Evolutionary conservation across 1,139 yeast species (phyloP), one percentile per base, ranked within the genome.

Genomic region (Geotrichum cucujoidarum): DNA sequence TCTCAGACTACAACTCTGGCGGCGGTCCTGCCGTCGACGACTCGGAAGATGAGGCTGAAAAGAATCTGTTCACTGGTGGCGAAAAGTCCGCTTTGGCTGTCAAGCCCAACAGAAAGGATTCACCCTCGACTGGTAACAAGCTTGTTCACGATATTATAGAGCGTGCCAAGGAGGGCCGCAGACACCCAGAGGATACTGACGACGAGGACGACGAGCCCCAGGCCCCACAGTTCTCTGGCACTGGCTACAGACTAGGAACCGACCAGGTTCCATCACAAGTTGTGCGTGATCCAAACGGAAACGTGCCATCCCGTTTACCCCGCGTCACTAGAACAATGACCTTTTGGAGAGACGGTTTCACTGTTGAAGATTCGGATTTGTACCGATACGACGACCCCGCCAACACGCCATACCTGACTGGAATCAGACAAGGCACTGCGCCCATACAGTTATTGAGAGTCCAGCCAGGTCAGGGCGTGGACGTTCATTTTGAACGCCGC

Each of bases 261-360:
- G 76, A 64, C 36, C 53, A 50, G 27, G 54, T 44, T 6, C 73
- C 40, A 65, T 43, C 48, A 5, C 39, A 33, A 25, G 45, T 40
- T 16, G 43, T 40, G 1, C 43, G 52, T 37, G 41, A 48, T 42
- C 39, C 48, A 34, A 17, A 35, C 38, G 25, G 44, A 38, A n/a
- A 25, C 25, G 30, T 35, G 21, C 14, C n/a, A 7, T 16, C 21
- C 13, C 50, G 21, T 54, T 47, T 35, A 41, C 24, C 52, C 17
- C 37, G 53, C 34, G 68, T 65, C n/a, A 52, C 57, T 16, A 77
- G 53, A 73, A 83, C 83, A 46, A 83, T 94, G 54, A 88, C 95
- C 0, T 92, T 92, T 65, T 92, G 98, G 98, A 82, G 81, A 58
- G 94, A 92, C 62, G 98, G 98, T 2, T 92, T 94, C 68, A 87